Conservation (phyloP, 805 yeast genomes). For the Helenozyma baotianmanensis region DNA sequence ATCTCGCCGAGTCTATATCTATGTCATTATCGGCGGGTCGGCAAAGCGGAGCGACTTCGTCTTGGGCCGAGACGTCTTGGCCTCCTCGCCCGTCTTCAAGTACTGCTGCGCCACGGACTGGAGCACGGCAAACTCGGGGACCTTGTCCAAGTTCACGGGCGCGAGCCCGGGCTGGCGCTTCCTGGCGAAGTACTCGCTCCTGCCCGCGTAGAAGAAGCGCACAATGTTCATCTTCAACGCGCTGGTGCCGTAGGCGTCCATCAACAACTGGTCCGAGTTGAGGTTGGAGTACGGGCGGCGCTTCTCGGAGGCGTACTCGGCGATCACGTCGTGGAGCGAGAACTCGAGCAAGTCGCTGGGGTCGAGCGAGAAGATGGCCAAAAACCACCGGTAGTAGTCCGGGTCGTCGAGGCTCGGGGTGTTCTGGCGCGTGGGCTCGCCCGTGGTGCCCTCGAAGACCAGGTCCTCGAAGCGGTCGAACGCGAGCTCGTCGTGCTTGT, state of each 20-base stretch:
- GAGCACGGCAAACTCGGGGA: background rate
- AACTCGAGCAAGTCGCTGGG: conserved; percentile 6
- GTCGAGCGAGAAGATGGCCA: conserved; percentile 10
- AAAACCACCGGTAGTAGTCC: conserved; percentile 4
- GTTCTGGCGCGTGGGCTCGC: background rate
- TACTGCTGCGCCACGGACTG: background rate
- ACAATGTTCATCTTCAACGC: conserved; percentile 12
- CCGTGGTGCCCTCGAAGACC: conserved; percentile 8
- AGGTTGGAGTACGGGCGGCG: conserved; percentile 7
- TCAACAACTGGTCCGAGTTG: conserved; percentile 1
- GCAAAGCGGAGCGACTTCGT: conserved; percentile 4
- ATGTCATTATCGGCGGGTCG: too few species aligned
- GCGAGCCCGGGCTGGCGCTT: background rate
- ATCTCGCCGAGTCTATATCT: too few species aligned
- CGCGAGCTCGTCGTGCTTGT: conserved; percentile 10
- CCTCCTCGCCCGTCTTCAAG: background rate
- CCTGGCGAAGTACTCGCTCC: conserved; percentile 3
- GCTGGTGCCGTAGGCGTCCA: conserved; percentile 7
- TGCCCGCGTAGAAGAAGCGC: conserved; percentile 4
- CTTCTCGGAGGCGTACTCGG: conserved; percentile 5
- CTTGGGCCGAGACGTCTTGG: background rate
- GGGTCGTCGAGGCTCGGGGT: conserved; percentile 3
- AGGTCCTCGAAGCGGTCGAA: conserved; percentile 13
- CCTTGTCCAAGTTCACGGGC: conserved; percentile 1
- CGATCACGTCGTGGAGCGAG: too few species aligned